These are phyloP conservation scores for Botrytis paeoniae DNA, from an alignment of 2,329 filamentous ascomycete genomes.

Conservation along the genomic window DNA sequence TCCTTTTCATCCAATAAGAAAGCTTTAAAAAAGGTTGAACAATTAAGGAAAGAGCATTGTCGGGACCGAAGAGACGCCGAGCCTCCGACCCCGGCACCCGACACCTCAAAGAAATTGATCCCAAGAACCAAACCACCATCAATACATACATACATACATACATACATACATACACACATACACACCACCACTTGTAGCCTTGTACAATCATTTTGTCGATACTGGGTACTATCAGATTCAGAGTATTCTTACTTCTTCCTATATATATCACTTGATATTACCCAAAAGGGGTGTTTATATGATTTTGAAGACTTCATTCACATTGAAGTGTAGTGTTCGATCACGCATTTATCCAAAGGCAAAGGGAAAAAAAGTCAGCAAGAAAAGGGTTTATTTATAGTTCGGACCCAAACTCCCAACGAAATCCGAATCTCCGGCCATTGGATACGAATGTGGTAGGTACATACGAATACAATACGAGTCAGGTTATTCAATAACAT, in stretches of 20 bases:
- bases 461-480: not conserved
- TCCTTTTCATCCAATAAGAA: not conserved
- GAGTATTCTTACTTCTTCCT: not conserved
- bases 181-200: not conserved
- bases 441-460: not conserved
- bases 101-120: conserved; percentile 1
- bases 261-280: not conserved
- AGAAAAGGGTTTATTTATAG: not conserved
- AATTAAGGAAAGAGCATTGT: not conserved
- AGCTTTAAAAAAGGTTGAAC: not conserved
- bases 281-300: not conserved
- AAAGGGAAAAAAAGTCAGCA: not conserved
- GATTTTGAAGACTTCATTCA: not conserved
- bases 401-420: not conserved
- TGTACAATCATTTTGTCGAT: not conserved
- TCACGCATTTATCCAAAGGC: not conserved
- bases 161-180: not conserved
- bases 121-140: not conserved
- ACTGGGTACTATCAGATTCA: no score
- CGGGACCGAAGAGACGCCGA: conserved; percentile 10
- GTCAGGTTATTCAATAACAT: not conserved
- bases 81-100: not conserved
- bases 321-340: not conserved
- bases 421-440: not conserved
- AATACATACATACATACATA: not conserved